Evolutionary conservation across 257 asterid species (phyloP).

Genomic region (Solanum dulcamara): DNA sequence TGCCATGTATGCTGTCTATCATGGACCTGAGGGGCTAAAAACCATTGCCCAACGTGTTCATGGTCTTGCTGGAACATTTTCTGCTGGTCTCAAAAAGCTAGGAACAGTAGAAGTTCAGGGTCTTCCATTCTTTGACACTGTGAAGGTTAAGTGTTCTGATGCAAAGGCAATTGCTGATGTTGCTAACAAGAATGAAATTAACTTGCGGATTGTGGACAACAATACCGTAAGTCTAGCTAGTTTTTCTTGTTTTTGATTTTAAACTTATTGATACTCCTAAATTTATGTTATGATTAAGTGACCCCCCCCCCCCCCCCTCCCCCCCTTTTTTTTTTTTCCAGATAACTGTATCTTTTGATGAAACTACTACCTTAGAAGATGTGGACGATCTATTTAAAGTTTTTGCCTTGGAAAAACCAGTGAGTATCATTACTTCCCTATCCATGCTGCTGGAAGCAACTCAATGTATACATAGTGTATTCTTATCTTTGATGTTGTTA

Average conservation of each 20-base stretch:
- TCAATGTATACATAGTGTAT: neutral
- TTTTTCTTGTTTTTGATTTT: neutral
- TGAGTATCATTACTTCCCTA: constrained; percentile 21
- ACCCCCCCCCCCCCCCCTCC: too few relatives aligned
- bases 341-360: constrained; percentile 89
- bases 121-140: constrained; percentile 93
- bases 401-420: constrained; percentile 78
- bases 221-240: constrained; percentile 49
- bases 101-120: constrained; percentile 83
- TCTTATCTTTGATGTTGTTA: neutral
- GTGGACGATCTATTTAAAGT: constrained; percentile 86
- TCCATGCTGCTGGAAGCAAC: neutral
- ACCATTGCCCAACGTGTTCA: constrained; percentile 87
- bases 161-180: constrained; percentile 75
- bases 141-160: constrained; percentile 65
- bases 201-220: constrained; percentile 64
- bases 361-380: constrained; percentile 85
- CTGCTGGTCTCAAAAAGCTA: constrained; percentile 77
- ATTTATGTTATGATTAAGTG: neutral
- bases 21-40: constrained; percentile 97
- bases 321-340: constrained; percentile 22
- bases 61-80: constrained; percentile 78
- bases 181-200: constrained; percentile 59
- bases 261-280: neutral
- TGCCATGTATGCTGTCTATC: constrained; percentile 97